Conservation (phyloP, 495 filamentous ascomycete genomes). For the Hypoxylon intermedium region DNA sequence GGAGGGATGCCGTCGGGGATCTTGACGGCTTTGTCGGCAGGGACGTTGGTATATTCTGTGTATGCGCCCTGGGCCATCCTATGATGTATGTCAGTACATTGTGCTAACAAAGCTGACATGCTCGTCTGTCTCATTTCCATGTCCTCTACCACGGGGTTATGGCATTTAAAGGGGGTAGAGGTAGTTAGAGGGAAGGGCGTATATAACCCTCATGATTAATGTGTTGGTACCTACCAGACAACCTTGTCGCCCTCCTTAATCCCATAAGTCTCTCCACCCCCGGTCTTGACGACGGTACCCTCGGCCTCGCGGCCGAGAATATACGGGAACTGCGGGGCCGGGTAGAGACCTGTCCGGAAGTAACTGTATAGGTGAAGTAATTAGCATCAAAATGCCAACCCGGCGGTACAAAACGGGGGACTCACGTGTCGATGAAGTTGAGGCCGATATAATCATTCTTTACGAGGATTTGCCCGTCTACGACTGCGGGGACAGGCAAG, state of each 20-base stretch:
- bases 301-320: conserved; percentile 85
- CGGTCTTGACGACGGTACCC: conserved; percentile 49
- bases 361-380: conserved; percentile 56
- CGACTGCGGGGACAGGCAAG: conserved; percentile 74
- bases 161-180: conserved; percentile 5
- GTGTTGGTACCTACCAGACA: conserved; percentile 54
- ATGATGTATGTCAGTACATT: conserved; percentile 6
- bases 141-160: too few species aligned
- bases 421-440: conserved; percentile 85
- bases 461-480: conserved; percentile 77
- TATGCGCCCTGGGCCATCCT: conserved; percentile 66
- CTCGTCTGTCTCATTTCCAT: neutral
- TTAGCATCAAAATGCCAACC: neutral
- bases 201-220: conserved; percentile 1
- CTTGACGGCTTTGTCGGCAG: conserved; percentile 62
- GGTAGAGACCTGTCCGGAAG: conserved; percentile 90
- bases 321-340: conserved; percentile 70
- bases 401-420: neutral
- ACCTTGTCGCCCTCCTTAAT: conserved; percentile 72
- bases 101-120: neutral
- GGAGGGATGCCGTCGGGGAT: conserved; percentile 70
- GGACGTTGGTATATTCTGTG: conserved; percentile 73
- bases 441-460: conserved; percentile 86
- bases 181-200: neutral
- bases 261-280: conserved; percentile 42